Percentiles rank a stretch among this genome's conserved stretches.
Evolutionary conservation across 2,329 filamentous ascomycete genomes (phyloP).

Genomic region (Pseudocercospora vitis): DNA sequence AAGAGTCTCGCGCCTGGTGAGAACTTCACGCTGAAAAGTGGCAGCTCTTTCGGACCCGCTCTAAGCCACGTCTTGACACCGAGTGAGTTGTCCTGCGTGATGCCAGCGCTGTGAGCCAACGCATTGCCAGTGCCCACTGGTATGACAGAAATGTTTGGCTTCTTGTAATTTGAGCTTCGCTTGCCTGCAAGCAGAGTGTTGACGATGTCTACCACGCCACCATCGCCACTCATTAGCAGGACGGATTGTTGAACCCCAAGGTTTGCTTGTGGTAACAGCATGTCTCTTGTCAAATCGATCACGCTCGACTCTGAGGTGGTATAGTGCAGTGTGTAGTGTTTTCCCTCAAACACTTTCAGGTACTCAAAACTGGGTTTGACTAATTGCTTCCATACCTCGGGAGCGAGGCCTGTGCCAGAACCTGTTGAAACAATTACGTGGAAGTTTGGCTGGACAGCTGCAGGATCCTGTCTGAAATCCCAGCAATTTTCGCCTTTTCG

Average conservation of each 20-base stretch:
- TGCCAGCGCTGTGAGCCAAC: constrained; percentile 47
- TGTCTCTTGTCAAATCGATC: constrained; percentile 57
- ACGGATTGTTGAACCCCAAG: constrained; percentile 58
- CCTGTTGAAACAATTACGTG: constrained; percentile 49
- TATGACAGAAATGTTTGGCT: constrained; percentile 57
- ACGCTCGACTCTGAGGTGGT: constrained; percentile 67
- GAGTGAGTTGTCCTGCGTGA: constrained; percentile 42
- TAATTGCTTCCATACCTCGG: constrained; percentile 41
- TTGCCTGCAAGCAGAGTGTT: constrained; percentile 58
- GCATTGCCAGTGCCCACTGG: constrained; percentile 51
- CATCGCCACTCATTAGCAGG: constrained; percentile 82
- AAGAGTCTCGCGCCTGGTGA: constrained; percentile 47
- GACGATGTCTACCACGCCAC: constrained; percentile 78
- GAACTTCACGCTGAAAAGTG: constrained; percentile 47
- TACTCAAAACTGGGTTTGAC: constrained; percentile 46
- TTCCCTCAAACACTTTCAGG: constrained; percentile 40
- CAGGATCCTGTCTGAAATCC: constrained; percentile 18
- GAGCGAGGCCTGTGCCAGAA: constrained; percentile 46
- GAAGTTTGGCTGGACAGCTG: constrained; percentile 26
- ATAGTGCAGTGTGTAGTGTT: constrained; percentile 52
- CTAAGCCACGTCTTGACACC: constrained; percentile 44
- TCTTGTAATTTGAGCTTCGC: constrained; percentile 50
- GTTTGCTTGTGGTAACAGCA: constrained; percentile 53
- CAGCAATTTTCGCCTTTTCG: constrained; percentile 26
- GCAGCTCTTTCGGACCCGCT: constrained; percentile 40